Evolutionary conservation across 2,329 filamentous ascomycete species (phyloP).

Genomic region (Neodidymelliopsis sp.): DNA sequence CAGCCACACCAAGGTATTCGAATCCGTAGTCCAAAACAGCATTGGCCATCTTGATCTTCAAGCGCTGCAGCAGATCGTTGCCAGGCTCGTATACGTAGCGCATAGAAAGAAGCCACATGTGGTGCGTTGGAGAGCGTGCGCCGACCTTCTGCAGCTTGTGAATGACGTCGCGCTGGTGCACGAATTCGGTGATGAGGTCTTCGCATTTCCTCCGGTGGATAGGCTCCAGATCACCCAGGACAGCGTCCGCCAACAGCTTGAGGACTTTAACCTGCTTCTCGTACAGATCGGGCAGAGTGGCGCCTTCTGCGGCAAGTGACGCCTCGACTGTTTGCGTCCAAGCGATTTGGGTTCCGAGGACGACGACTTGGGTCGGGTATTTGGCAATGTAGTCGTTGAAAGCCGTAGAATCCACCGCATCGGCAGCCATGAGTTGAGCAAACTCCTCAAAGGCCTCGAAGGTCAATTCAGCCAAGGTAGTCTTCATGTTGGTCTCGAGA

Average conservation of each 20-base stretch:
- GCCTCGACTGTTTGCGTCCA: slow-evolving; percentile 91
- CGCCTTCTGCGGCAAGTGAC: slow-evolving; percentile 75
- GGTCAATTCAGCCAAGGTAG: slow-evolving; percentile 87
- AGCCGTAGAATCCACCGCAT: slow-evolving; percentile 71
- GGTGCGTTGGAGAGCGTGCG: slow-evolving; percentile 79
- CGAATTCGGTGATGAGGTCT: slow-evolving; percentile 97
- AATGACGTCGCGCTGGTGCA: slow-evolving; percentile 94
- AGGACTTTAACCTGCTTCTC: slow-evolving; percentile 86
- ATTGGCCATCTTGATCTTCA: slow-evolving; percentile 96
- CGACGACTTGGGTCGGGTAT: slow-evolving; percentile 93
- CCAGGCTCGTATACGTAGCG: slow-evolving; percentile 87
- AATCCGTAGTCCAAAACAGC: slow-evolving; percentile 95
- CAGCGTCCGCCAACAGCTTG: slow-evolving; percentile 83
- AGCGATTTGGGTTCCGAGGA: slow-evolving; percentile 89
- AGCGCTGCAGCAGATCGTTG: slow-evolving; percentile 80
- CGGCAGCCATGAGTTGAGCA: slow-evolving; percentile 75
- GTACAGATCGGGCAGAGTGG: slow-evolving; percentile 73
- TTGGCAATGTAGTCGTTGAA: slow-evolving; percentile 82
- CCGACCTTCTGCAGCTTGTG: slow-evolving; percentile 81
- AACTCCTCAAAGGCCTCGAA: slow-evolving; percentile 87
- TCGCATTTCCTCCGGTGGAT: slow-evolving; percentile 96
- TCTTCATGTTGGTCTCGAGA: slow-evolving; percentile 91
- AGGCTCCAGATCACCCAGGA: slow-evolving; percentile 85
- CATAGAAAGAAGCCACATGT: slow-evolving; percentile 96
- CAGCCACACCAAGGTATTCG: slow-evolving; percentile 95